Evolutionary conservation across 2,329 filamentous ascomycete genomes (phyloP), one percentile per base, ranked within the genome.

Genomic region (Nemania diffusa): DNA sequence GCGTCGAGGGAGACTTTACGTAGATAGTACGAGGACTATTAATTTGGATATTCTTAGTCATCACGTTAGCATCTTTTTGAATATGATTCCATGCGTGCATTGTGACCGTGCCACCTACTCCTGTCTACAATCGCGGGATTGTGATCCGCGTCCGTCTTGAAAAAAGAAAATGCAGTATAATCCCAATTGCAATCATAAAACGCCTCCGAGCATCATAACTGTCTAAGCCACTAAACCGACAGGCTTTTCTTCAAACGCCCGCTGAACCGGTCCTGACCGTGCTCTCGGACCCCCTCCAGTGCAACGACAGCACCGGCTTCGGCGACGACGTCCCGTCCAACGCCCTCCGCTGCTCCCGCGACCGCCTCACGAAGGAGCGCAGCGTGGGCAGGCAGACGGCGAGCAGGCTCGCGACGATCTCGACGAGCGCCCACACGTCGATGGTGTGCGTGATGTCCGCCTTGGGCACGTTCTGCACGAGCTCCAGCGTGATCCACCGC

Each of bases 361-460:
- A 66, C 27, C 63, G 68, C 64, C 72, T 67, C 3, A 72, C 67
- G 40, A 72, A 74, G 22, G 70, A 65, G 15, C 72, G 69, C 13
- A 74, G 27, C 17, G 51, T 74, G 7, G 72, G 72, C 48, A 74
- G 50, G 32, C 71, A 73, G 22, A 71, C 71, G 11, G 72, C 71
- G 22, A 73, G 66, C 40, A 74, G 20, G 27, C 72, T 72, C 1
- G 72, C 70, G 32, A 73, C 72, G 50, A 74, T 74, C 57, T 74
- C 72, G 2, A 74, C 72, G 24, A 74, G 57, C 7, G 71, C 72
- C 72, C 72, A 74, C 5, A 72, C 71, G 9, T 74, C 72, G 15
- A 74, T 74, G 3, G 71, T 73, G 29, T 73, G 72, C 1, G 71
- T 74, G 48, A 74, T 73, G 32, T 74, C 63, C 2, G 70, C 72